Base-by-base conservation (phyloP, 805 yeast species). In the Metschnikowia vanudenii region DNA sequence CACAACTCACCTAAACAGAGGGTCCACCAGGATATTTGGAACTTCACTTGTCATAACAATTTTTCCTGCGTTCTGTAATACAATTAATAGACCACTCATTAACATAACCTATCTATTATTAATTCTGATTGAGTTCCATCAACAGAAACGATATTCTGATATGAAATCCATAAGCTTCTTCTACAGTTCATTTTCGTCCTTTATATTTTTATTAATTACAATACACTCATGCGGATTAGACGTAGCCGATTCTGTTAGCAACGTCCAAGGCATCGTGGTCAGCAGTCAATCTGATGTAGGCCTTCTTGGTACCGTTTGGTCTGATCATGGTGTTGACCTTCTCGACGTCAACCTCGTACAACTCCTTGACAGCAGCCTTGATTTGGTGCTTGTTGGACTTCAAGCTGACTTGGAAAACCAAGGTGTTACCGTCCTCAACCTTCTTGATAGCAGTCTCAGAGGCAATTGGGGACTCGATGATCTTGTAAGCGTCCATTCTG, bases 271-370 rank as follows among this genome's bases (percentile, higher is more conserved):
- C 98, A 80, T 94, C 99, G 83, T 84, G 87, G 79, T 94, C 99
- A 74, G 96, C 92, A 71, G 98, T 89, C 75, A 94, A 87, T 82
- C 96, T 89, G 74, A 94, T 92, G 84, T 86, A 94, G 73, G 99
- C 99, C 85, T 94, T 94, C 89, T 94, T 94, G 81, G 97, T 87
- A 78, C 99, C 99, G 78, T 94, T 91, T 75, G 99, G 97, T 81
- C 96, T 89, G 71, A 94, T 79, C 75, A 94, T 82, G 65, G 99
- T 94, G 92, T 94, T 91, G 72, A 94, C 90, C 78, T 88, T 81
- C 68, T 76, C 79, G 64, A 87, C 94, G 62, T 94, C 98, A 69
- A 92, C 98, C 71, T 88, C 91, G 84, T 92, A 94, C 72, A 94
- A 84, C 79, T 90, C 96, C 85, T 94, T 92, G 69, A 94, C 96